Base-by-base conservation (phyloP, 2,329 filamentous ascomycete species). In the Botrytis paeoniae region DNA sequence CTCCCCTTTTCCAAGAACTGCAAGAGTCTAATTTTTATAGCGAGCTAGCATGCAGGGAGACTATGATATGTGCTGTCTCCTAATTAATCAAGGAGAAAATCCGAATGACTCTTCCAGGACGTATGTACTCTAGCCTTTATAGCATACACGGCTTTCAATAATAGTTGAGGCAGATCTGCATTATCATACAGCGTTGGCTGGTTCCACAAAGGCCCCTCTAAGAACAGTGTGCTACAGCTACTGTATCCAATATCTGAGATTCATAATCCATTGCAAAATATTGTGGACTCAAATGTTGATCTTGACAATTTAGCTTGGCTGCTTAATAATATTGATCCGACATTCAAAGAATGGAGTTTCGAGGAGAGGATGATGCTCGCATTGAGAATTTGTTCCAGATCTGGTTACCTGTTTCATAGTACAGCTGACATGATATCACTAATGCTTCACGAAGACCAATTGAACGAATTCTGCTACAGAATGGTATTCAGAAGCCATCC, bases 381-480 rank as follows among this genome's bases (percentile, higher is more conserved):
- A 51, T 25, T 51, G 25, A 51, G 14, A 51, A 4, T 6, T 51
- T 25, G 45, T 12, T 25, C 0, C 3, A 25, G 1, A 10, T 1
- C 0, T 22, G 1, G 4, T 4, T 5, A 0, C 5, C 0, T 2
- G 22, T 0, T 5, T 12, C 9, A 2, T 25, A 48, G 45, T 14
- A 14, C 48, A 14, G 48, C 48, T 51, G 48, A 14, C 1, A 14
- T 51, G 0, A 14, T 51, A 51, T 51, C 48, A 51, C 12, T 51
- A n/a, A 51, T 51, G 48, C 48, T 51, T n/a, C 48, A 51, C 25
- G 2, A n/a, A 14, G 48, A 51, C 4, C 48, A n/a, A 14, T 14
- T 51, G 25, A 51, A n/a, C 48, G 48, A 51, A n/a, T 10, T 3
- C 25, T 51, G 45, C 22, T 51, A 25, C 48, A 51, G 14, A 12